These are phyloP conservation scores for Lyophyllum decastes DNA, from an alignment of 768 basidiomycete genomes.

Conservation along the genomic window DNA sequence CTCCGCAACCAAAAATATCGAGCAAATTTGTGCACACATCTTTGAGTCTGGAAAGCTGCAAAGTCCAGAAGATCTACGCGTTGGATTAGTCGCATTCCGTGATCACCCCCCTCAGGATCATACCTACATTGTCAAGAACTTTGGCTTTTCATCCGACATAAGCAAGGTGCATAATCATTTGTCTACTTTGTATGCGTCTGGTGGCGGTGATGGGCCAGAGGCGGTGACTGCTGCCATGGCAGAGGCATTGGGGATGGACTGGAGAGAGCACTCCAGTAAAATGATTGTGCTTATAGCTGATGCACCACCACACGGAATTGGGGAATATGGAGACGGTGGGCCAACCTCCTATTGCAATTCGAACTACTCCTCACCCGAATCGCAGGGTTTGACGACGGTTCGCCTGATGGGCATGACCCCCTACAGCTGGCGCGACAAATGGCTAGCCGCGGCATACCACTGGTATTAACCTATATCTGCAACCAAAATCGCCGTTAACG, in stretches of 20 bases:
- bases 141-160: slow-evolving; percentile 94
- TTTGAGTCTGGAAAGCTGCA: slow-evolving; percentile 93
- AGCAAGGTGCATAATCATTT: slow-evolving; percentile 83
- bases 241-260: slow-evolving; percentile 87
- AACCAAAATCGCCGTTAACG: slow-evolving; percentile 8
- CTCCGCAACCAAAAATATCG: slow-evolving; percentile 96
- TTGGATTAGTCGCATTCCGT: slow-evolving; percentile 92
- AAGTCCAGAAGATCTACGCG: slow-evolving; percentile 81
- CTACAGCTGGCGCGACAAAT: slow-evolving; percentile 83
- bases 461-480: slow-evolving; percentile 47
- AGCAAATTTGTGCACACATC: slow-evolving; percentile 92
- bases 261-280: slow-evolving; percentile 86
- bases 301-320: slow-evolving; percentile 96
- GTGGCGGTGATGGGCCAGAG: slow-evolving; percentile 95
- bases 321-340: slow-evolving; percentile 94
- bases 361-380: slow-evolving; percentile 14
- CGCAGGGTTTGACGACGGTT: slow-evolving; percentile 89
- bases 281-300: slow-evolving; percentile 98
- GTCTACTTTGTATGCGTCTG: slow-evolving; percentile 82
- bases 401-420: slow-evolving; percentile 93
- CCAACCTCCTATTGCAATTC: slow-evolving; percentile 15
- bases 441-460: slow-evolving; percentile 88
- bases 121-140: slow-evolving; percentile 91
- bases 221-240: slow-evolving; percentile 93
- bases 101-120: slow-evolving; percentile 98